These are phyloP conservation scores for Albizia julibrissin DNA, from an alignment of 306 rosid species.

Conservation along the genomic window DNA sequence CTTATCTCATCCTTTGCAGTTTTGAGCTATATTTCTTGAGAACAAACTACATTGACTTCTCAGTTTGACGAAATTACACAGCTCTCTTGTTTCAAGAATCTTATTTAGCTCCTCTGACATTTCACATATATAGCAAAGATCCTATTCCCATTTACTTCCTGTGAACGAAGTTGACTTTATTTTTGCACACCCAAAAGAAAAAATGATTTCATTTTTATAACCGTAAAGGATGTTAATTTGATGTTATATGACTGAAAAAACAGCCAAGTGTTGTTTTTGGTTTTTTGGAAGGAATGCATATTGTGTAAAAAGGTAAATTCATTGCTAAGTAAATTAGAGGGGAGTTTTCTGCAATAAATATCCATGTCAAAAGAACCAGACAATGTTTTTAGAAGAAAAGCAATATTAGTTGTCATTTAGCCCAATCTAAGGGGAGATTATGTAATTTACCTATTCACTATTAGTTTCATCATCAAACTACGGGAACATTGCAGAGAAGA, in stretches of 20 bases:
- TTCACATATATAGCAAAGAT: background rate
- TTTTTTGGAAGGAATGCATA: background rate
- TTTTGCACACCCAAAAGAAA: background rate
- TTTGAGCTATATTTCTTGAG: conserved; percentile 19
- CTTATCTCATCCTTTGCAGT: background rate
- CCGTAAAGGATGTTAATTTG: background rate
- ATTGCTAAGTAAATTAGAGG: background rate
- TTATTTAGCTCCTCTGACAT: background rate
- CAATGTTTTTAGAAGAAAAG: background rate
- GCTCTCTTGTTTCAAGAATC: background rate
- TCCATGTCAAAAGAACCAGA: background rate
- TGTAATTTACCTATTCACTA: background rate
- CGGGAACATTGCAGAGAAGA: conserved; percentile 3
- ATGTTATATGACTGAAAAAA: background rate
- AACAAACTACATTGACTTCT: background rate
- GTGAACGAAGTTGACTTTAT: background rate
- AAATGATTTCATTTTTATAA: background rate
- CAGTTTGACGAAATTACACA: background rate
- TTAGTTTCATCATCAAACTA: conserved; percentile 7
- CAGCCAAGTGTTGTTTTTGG: background rate
- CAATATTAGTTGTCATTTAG: background rate
- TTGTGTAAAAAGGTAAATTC: background rate
- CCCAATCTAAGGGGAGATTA: background rate
- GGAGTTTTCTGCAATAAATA: background rate
- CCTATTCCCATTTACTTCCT: background rate